Base-by-base conservation (phyloP, 108 stramenopile genomes). In the Cyclotella baltica region DNA sequence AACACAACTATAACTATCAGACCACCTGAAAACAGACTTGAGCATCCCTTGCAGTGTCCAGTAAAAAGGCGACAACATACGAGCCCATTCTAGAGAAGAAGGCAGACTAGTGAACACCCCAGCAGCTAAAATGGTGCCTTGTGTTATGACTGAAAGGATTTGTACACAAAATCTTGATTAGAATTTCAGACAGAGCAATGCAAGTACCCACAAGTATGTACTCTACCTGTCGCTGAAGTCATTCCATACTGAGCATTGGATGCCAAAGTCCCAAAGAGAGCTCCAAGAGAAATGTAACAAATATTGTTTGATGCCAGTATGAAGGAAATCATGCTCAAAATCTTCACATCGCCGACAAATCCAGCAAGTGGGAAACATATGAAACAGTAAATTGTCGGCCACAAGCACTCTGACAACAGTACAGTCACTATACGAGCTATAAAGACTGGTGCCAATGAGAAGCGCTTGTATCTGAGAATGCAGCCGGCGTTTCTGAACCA, bases 1-100 rank as follows among this genome's bases (percentile, higher is more conserved):
- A 4, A 65, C 62, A 40, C 77, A 78, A 1, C 28, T 33, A 63
- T 15, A 72, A 13, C n/a, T 72, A 6, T 78, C 77, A 33, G 70
- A 64, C 71, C 63, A 65, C 1, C 28, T 10, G 56, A 37, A 78
- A 3, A 70, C 25, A 18, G 62, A 53, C 48, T 78, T 78, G 10
- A 64, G 27, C 20, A 78, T 20, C 27, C 77, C 77, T 38, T 51
- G 58, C 25, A 78, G 15, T 20, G 77, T 78, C 77, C 70, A 78
- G 36, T 40, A 73, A 27, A 51, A 73, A 5, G 73, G 73, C 9
- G 73, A 73, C 9, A 30, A 35, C 2, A 30, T 47, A 9, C 51
- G n/a, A 35, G 61, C 62, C 73, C 62, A 52, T 27, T 73, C 51
- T 0, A 64, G 23, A 1, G 62, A 73, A 2, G 23, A 9, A 36